Percentiles rank a stretch among this genome's conserved stretches.
These are phyloP conservation scores for Botryotinia narcissicola DNA, from an alignment of 2,329 filamentous ascomycete species.

Conservation along the genomic window DNA sequence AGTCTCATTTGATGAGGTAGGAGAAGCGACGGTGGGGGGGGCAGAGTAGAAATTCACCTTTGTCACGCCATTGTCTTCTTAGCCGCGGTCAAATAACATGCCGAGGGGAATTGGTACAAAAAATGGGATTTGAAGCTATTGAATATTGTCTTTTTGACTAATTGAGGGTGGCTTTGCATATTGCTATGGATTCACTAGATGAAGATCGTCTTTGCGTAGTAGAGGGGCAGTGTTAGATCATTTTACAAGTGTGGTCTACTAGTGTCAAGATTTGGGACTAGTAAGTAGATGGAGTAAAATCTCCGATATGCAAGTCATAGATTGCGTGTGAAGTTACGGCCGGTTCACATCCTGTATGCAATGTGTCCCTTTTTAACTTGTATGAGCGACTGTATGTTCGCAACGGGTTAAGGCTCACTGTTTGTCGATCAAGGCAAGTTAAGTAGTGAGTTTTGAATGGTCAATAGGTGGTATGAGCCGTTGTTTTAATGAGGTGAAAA, in stretches of 20 bases:
- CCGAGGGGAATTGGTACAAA: background rate
- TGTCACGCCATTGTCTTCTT: background rate
- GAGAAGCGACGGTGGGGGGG: background rate
- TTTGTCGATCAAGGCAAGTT: background rate
- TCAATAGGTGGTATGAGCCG: background rate
- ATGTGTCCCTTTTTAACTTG: background rate
- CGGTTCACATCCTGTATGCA: background rate
- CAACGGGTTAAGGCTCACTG: background rate
- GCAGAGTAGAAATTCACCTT: background rate
- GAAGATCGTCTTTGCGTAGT: background rate
- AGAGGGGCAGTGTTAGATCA: background rate
- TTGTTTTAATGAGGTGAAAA: background rate
- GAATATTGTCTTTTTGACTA: background rate
- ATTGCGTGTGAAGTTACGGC: background rate
- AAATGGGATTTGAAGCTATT: background rate
- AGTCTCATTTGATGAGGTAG: background rate
- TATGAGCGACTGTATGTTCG: background rate
- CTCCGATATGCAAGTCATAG: background rate
- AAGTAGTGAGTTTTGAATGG: background rate
- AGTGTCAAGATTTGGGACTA: background rate
- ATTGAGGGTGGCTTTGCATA: background rate
- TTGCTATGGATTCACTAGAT: background rate
- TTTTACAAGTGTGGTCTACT: background rate
- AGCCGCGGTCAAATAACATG: background rate
- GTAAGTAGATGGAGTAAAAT: background rate